These are phyloP conservation scores for Colletotrichum orbiculare DNA, from an alignment of 2,329 filamentous ascomycete genomes.

Conservation along the genomic window DNA sequence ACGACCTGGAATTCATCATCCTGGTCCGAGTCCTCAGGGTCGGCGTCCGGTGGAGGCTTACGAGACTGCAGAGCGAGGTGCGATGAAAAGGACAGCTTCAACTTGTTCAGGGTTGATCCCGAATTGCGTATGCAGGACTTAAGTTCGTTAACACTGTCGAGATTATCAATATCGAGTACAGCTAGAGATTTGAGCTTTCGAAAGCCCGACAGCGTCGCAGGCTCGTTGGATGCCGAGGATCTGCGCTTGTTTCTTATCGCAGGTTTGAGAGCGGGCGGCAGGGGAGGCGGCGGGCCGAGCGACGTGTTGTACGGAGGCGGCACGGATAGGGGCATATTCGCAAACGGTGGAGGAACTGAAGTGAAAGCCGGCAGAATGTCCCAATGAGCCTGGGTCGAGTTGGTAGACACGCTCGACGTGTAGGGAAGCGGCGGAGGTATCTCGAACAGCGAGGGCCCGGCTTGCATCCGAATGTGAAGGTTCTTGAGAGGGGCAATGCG, in stretches of 20 bases:
- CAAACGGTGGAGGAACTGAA: slow-evolving; percentile 37
- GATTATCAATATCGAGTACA: slow-evolving; percentile 69
- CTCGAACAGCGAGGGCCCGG: slow-evolving; percentile 65
- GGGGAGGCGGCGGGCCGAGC: slow-evolving; percentile 41
- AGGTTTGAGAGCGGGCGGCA: slow-evolving; percentile 50
- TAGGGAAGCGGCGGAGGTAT: slow-evolving; percentile 59
- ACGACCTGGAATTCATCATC: slow-evolving; percentile 66
- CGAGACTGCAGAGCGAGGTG: slow-evolving; percentile 58
- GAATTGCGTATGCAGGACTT: slow-evolving; percentile 66
- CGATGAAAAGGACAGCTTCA: slow-evolving; percentile 70
- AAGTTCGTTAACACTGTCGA: slow-evolving; percentile 67
- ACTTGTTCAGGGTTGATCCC: slow-evolving; percentile 62
- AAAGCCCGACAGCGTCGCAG: slow-evolving; percentile 68
- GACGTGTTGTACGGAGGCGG: slow-evolving; percentile 36
- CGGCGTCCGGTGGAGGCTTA: slow-evolving; percentile 50
- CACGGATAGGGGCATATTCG: slow-evolving; percentile 26
- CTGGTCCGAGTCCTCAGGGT: slow-evolving; percentile 62
- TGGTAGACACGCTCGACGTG: slow-evolving; percentile 37
- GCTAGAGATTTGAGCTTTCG: slow-evolving; percentile 63
- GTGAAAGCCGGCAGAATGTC: slow-evolving; percentile 36
- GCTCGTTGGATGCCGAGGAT: slow-evolving; percentile 49
- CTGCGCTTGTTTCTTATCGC: slow-evolving; percentile 49
- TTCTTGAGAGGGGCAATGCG: slow-evolving; percentile 62
- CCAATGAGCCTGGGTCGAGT: slow-evolving; percentile 35
- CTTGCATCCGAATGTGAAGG: slow-evolving; percentile 69